A percentile compares a stretch with the other conserved stretches of the same genome.
These are phyloP conservation scores for Phialophora chinensis DNA, from an alignment of 2,329 filamentous ascomycete species.

Conservation along the genomic window DNA sequence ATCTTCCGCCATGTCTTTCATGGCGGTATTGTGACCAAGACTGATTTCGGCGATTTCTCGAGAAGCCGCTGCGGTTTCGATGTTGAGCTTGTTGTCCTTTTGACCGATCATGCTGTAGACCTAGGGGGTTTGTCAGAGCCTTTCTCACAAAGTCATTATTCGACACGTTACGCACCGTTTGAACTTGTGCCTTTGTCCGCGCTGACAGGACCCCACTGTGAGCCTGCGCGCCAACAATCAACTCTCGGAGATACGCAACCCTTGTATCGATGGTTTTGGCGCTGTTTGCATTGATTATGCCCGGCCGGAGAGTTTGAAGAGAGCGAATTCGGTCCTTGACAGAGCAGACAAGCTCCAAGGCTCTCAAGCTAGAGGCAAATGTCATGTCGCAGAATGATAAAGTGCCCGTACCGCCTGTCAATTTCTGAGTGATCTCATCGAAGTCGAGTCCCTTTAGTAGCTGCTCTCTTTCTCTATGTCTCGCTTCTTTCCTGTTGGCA, in stretches of 20 bases:
- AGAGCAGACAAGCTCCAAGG: slow-evolving; percentile 20
- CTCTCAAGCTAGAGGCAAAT: slow-evolving; percentile 22
- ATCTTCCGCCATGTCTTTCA: slow-evolving; percentile 29
- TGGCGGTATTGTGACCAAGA: slow-evolving; percentile 22
- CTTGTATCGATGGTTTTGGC: slow-evolving; percentile 8
- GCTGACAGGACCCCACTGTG: slow-evolving; percentile 19
- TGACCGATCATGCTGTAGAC: slow-evolving; percentile 33
- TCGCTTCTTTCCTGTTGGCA: slow-evolving; percentile 6
- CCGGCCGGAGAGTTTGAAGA: neutral
- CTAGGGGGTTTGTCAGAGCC: slow-evolving; percentile 3
- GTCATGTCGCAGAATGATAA: slow-evolving; percentile 30
- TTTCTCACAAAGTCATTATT: neutral
- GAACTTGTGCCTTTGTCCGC: slow-evolving; percentile 29
- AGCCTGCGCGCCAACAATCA: slow-evolving; percentile 26
- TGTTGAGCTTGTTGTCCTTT: slow-evolving; percentile 29
- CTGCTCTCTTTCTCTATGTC: slow-evolving; percentile 15
- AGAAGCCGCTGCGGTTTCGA: slow-evolving; percentile 29
- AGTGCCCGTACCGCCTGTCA: slow-evolving; percentile 30
- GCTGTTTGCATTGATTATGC: neutral
- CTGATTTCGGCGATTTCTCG: slow-evolving; percentile 19
- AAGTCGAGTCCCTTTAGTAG: slow-evolving; percentile 26
- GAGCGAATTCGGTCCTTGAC: slow-evolving; percentile 1
- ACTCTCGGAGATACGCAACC: slow-evolving; percentile 24
- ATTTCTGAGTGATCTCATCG: slow-evolving; percentile 29
- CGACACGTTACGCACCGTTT: slow-evolving; percentile 15